Percentiles rank a stretch among this genome's conserved stretches.
Conservation (phyloP, 495 filamentous ascomycete species). For the Melanomma pulvis-pyrius region DNA sequence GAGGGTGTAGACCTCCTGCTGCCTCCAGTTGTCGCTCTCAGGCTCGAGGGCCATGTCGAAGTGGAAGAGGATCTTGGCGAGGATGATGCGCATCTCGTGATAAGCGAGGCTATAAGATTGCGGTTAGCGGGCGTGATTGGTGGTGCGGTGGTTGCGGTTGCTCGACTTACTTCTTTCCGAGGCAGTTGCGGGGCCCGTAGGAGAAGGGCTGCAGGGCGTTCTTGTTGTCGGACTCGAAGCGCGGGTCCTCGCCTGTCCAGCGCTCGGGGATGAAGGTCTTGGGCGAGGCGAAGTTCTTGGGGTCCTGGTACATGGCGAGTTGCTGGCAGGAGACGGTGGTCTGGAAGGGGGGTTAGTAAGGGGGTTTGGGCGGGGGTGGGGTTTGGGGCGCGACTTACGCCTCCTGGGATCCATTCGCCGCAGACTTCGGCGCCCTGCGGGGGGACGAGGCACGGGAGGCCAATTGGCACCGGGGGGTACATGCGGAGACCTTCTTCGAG, state of each 20-base stretch:
- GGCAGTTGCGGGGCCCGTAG: slow-evolving; percentile 38
- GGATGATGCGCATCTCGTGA: slow-evolving; percentile 25
- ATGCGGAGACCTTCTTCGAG: slow-evolving; percentile 39
- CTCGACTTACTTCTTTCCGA: slow-evolving; percentile 38
- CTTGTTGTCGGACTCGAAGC: slow-evolving; percentile 34
- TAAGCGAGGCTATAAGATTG: slow-evolving; percentile 19
- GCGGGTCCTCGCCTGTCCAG: slow-evolving; percentile 34
- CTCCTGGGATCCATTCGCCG: slow-evolving; percentile 45
- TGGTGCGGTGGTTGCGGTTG: neutral
- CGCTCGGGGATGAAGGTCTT: slow-evolving; percentile 29
- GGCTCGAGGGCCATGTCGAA: slow-evolving; percentile 26
- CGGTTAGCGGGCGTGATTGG: slow-evolving; percentile 27
- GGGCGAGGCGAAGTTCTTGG: slow-evolving; percentile 30
- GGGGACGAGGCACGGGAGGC: slow-evolving; percentile 45
- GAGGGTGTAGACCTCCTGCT: slow-evolving; percentile 37
- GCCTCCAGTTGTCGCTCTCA: slow-evolving; percentile 37
- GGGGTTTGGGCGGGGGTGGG: neutral
- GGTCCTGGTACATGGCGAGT: slow-evolving; percentile 5
- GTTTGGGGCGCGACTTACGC: slow-evolving; percentile 31
- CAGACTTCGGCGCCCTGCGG: slow-evolving; percentile 46
- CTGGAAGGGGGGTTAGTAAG: slow-evolving; percentile 19
- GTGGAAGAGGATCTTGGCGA: slow-evolving; percentile 19
- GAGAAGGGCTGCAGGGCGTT: slow-evolving; percentile 40
- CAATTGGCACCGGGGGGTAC: slow-evolving; percentile 30
- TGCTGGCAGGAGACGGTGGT: slow-evolving; percentile 40